phyloP scores from a whole-genome alignment of 441 rosid genomes.

The Metrosideros polymorpha region DNA sequence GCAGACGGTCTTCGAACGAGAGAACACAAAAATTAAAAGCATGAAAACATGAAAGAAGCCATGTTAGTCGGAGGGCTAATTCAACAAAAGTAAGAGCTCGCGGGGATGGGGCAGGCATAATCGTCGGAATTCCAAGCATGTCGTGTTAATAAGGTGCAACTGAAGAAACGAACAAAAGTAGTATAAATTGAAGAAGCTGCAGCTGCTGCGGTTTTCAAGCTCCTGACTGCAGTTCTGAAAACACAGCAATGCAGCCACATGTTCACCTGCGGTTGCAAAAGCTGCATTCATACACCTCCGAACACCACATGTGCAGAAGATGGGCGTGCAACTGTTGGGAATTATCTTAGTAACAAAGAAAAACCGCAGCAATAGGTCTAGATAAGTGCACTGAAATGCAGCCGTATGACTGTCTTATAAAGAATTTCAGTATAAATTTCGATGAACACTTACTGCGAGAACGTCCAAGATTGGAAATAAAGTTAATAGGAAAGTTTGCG shows the following conservation, averaged over 20 bases:
- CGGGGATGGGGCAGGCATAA: neutral
- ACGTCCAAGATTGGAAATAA: neutral
- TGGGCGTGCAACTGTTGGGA: too few relatives aligned
- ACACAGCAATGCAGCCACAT: neutral
- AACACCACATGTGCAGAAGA: too few relatives aligned
- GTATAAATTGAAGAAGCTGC: neutral
- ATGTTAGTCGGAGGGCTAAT: neutral
- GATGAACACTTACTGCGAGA: too few relatives aligned
- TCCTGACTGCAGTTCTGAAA: neutral
- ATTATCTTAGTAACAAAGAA: neutral
- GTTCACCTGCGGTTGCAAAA: neutral
- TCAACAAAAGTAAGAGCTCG: neutral
- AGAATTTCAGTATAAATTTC: too few relatives aligned
- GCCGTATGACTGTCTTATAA: too few relatives aligned
- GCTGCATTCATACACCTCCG: too few relatives aligned
- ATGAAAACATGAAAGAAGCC: neutral
- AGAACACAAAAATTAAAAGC: accelerated
- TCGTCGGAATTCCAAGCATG: neutral
- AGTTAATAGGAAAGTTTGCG: neutral
- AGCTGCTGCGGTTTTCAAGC: neutral
- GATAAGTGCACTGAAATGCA: neutral
- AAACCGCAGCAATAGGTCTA: neutral
- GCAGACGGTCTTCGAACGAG: too few relatives aligned
- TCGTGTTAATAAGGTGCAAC: neutral
- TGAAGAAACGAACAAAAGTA: neutral